phyloP scores from a whole-genome alignment of 371 early-diverging fungal genomes.

The Mucor indicus region DNA sequence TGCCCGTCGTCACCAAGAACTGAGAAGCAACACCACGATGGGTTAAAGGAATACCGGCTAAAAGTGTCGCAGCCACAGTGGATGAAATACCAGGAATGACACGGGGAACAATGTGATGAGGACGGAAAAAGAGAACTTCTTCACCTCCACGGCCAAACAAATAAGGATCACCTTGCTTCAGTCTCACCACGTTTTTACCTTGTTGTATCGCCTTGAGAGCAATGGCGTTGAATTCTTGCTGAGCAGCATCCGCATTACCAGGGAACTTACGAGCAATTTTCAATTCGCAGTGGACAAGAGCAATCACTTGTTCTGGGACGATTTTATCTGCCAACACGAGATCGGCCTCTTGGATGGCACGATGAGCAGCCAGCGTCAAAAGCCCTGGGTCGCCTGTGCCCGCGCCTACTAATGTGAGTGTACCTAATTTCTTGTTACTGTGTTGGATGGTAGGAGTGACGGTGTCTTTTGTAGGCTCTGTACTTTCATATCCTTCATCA shows the following conservation, averaged over 20 bases:
- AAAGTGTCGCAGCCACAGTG: constrained; percentile 69
- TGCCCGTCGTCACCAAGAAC: constrained; percentile 82
- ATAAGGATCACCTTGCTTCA: constrained; percentile 91
- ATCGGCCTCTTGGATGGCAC: constrained; percentile 70
- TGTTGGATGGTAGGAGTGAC: not conserved
- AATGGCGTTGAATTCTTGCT: constrained; percentile 72
- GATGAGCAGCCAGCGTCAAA: constrained; percentile 74
- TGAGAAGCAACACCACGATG: constrained; percentile 87
- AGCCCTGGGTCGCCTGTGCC: constrained; percentile 86
- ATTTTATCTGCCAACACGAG: constrained; percentile 84
- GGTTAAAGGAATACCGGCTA: constrained; percentile 84
- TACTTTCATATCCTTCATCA: constrained; percentile 55
- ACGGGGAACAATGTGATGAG: constrained; percentile 58
- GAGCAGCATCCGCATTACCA: constrained; percentile 79
- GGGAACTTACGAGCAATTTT: constrained; percentile 69
- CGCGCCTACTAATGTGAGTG: constrained; percentile 76
- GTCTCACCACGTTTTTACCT: constrained; percentile 76
- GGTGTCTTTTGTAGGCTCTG: not conserved
- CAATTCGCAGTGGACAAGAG: constrained; percentile 45
- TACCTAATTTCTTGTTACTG: constrained; percentile 6
- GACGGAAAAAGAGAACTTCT: constrained; percentile 74
- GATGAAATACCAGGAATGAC: constrained; percentile 88
- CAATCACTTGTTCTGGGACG: constrained; percentile 70
- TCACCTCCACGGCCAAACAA: constrained; percentile 93
- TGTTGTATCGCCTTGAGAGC: constrained; percentile 60